Base-by-base conservation (phyloP, 2,329 filamentous ascomycete species). In the Xylariales sp. region DNA sequence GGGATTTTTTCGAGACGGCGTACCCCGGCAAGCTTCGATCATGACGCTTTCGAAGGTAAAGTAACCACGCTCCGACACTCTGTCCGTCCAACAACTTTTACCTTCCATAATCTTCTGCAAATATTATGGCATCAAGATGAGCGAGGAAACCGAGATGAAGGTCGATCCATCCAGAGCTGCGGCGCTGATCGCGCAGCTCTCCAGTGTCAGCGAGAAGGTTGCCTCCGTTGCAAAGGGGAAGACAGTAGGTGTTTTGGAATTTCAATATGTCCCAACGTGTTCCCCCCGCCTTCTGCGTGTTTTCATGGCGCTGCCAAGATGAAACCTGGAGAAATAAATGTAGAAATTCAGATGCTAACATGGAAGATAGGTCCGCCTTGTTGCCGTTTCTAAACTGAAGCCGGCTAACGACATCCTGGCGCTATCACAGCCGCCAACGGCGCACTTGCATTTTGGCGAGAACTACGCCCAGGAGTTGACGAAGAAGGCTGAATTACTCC, bases 321-420 rank as follows among this genome's bases (percentile, higher is more conserved):
- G n/a, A 25, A 8, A n/a, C n/a, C 23, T 25, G n/a, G 8, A 25
- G 8, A 25, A 8, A 8, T n/a, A 8, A n/a, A 8, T 25, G 8
- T 8, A n/a, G n/a, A n/a, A 8, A 25, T 25, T 7, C 28, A 11
- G 28, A 10, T 6, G 20, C 21, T 17, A 5, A n/a, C 19, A 25
- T 25, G 8, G n/a, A 25, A 27, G 10, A 33, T 49, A 88, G 82
- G 77, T 91, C 46, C 83, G 93, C 32, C 76, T 98, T 27, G 89
- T 98, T 29, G 91, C 93, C 19, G 93, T 98, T 34, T 96, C 90
- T 28, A 98, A 98, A 65, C 74, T 96, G 49, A 97, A 98, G 66
- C 91, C 93, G 12, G 88, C 83, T 42, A 86, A 86, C 53, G 93
- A 98, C 61, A 85, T 98, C 53, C 73, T 95, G 39, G 84, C 89